A percentile compares a stretch with the other conserved stretches of the same genome.
Evolutionary conservation across 768 basidiomycete genomes (phyloP).

Genomic region (Pholiota conissans): DNA sequence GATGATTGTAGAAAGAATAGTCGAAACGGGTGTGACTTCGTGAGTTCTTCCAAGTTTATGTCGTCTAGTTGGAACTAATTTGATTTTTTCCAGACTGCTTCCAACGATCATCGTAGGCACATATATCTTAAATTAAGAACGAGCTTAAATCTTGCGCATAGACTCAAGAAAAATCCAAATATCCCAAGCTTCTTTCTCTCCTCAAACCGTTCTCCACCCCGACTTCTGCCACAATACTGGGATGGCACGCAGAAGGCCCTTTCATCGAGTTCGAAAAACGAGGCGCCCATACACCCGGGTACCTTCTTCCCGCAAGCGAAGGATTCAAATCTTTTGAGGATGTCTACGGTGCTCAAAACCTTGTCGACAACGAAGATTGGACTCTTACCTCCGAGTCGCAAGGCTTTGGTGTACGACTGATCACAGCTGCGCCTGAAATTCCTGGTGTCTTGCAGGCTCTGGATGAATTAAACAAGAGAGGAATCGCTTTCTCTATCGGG

Average conservation of each 20-base stretch:
- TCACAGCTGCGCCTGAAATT: constrained; percentile 88
- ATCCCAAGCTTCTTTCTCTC: constrained; percentile 67
- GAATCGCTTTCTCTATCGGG: constrained; percentile 82
- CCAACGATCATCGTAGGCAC: constrained; percentile 70
- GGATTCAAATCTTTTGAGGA: constrained; percentile 70
- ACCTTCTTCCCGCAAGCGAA: constrained; percentile 61
- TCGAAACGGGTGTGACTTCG: constrained; percentile 89
- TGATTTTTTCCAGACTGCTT: constrained; percentile 41
- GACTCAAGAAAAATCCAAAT: constrained; percentile 79
- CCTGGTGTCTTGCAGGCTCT: constrained; percentile 78
- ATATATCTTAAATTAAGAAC: background rate
- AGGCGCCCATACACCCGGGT: constrained; percentile 76
- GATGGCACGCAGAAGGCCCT: constrained; percentile 92
- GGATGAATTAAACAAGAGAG: constrained; percentile 55
- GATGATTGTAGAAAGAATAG: constrained; percentile 71
- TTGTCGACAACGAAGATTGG: constrained; percentile 69
- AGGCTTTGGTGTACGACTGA: constrained; percentile 66
- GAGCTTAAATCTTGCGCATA: constrained; percentile 24
- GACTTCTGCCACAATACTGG: constrained; percentile 70
- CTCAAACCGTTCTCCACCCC: constrained; percentile 67
- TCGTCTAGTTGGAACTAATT: background rate
- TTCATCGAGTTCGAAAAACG: constrained; percentile 83
- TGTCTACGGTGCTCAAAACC: constrained; percentile 69
- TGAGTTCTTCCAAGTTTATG: constrained; percentile 33
- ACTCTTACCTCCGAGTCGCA: constrained; percentile 42